Evolutionary conservation across 2,329 filamentous ascomycete species (phyloP), one percentile per base, ranked within the genome.

Genomic region (Verticillium nubilum): DNA sequence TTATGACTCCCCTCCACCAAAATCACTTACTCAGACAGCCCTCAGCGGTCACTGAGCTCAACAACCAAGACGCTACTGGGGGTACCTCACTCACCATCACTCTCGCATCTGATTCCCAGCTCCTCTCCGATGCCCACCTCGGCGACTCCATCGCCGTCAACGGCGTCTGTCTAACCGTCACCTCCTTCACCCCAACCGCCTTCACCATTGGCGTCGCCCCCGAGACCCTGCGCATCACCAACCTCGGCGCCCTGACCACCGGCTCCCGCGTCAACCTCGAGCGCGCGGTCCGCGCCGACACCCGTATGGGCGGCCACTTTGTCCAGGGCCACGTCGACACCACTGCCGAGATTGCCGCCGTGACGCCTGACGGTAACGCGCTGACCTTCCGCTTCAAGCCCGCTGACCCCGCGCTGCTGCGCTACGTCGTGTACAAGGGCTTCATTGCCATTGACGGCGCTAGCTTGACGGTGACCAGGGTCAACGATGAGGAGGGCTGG

Each of bases 271-370:
- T 98, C 65, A 99, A 99, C 74, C 88, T 99, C 58, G 95, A 99
- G 80, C 88, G 95, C 17, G 94, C 95, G 3, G 93, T 99, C 58
- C 89, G 90, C 19, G 92, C 92, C 4, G 86, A 90, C 68, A 97
- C 94, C 53, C 91, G 95, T 59, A 98, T 99, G 92, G 95, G 96
- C 54, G 95, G 95, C 0, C 95, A 99, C 77, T 97, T 98, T 69
- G 94, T 98, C 31, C 96, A 99, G 77, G 95, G 95, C 47, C 95
- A 99, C 74, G 94, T 99, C 62, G 96, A 99, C 75, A 94, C 92
- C 12, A 86, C 89, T 42, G 95, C 94, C 0, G 84, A 83, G 52
- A 90, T 99, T 62, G 71, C 88, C 42, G 83, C 84, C 52, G 84
- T 90, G 35, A 87, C 83, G 19, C 86, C 88, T 3, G 95, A 99